Evolutionary conservation across 768 basidiomycete species (phyloP).

Genomic region (Lentinula sp.): DNA sequence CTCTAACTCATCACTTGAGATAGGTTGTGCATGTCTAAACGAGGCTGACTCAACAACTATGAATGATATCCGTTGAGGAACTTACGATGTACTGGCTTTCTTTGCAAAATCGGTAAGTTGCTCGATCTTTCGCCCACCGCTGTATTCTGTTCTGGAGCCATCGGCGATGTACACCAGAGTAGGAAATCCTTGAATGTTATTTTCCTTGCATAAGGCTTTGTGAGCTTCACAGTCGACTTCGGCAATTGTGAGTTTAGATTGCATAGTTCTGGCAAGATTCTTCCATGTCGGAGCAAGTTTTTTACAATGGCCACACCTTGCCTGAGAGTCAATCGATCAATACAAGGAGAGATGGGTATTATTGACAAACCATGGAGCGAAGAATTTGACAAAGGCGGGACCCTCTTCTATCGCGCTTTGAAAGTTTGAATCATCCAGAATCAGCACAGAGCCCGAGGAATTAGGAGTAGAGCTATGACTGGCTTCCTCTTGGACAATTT

Average conservation of each 20-base stretch:
- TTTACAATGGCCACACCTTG: constrained; percentile 93
- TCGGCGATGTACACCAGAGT: constrained; percentile 66
- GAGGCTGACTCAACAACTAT: neutral
- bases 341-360: neutral
- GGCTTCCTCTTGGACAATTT: neutral
- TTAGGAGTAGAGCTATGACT: constrained; percentile 21
- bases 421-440: constrained; percentile 31
- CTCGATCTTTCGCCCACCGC: constrained; percentile 63
- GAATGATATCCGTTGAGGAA: constrained; percentile 9
- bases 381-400: constrained; percentile 61
- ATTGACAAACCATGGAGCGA: constrained; percentile 70
- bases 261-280: constrained; percentile 65
- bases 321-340: neutral
- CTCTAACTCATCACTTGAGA: constrained; percentile 38
- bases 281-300: constrained; percentile 82
- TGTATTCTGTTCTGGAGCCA: constrained; percentile 66
- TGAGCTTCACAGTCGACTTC: constrained; percentile 88
- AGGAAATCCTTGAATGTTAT: constrained; percentile 78
- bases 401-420: constrained; percentile 29
- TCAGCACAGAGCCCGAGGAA: constrained; percentile 29
- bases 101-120: constrained; percentile 69
- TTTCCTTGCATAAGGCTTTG: constrained; percentile 53
- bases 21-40: constrained; percentile 30
- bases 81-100: constrained; percentile 70
- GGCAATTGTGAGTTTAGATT: constrained; percentile 67